Evolutionary conservation across 2,329 filamentous ascomycete genomes (phyloP), one percentile per base, ranked within the genome.

Genomic region (Daldinia eschscholtzii): DNA sequence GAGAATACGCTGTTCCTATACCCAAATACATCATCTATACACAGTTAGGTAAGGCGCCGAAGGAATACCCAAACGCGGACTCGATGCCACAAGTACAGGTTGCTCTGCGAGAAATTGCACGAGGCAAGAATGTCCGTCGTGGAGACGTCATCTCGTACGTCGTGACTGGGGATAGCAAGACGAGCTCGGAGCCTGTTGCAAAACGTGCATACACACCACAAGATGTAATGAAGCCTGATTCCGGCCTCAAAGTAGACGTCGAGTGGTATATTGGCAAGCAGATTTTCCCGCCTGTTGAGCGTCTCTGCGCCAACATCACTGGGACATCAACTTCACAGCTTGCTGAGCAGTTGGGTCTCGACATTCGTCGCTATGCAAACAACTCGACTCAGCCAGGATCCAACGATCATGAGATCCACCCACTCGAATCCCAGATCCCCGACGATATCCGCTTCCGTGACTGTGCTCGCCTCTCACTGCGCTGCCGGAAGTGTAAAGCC

Each of bases 261-360:
- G 96, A 99, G 78, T 98, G 94, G 88, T 99, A 99, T 80, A 89
- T 99, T 42, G 92, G 93, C 83, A 99, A 99, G 84, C 96, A 99
- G 81, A 98, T 99, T 66, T 93, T 99, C 81, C 96, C 96, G 10
- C 96, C 96, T 0, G 96, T 99, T 28, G 96, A 99, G 83, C 93
- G 96, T 86, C 90, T 99, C 23, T 99, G 96, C 79, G 96, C 95
- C 68, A 97, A 97, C 67, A 98, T 99, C 76, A 89, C 89, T 13
- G 96, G 96, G 66, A 99, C 96, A 1, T 97, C 97, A 70, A 92
- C 95, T 6, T 89, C 93, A 1, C 91, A 94, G 72, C 87, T 99
- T 9, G 96, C 96, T 1, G 94, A 98, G 78, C 97, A 96, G 79
- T 88, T 99, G 13, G 96, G 96, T 2, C 89, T 99, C 28, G 96